Evolutionary conservation across 768 basidiomycete genomes (phyloP), one percentile per base, ranked within the genome.

Genomic region (Coprinopsis marcescibilis): DNA sequence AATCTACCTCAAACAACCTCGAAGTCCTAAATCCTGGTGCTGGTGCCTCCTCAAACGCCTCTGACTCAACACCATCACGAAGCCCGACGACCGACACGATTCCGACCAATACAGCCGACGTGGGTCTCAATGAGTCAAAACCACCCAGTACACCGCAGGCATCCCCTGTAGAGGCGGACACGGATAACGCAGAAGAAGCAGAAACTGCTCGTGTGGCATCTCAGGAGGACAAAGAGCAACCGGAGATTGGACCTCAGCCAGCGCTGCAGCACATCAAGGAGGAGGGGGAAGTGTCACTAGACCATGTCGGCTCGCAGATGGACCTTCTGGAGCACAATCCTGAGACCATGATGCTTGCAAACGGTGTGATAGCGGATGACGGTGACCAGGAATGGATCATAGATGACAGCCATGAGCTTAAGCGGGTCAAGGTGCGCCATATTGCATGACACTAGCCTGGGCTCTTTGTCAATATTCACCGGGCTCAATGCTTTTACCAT

Each of bases 371-470:
- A 25, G 60, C 63, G 32, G 83, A 85, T 55, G 83, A 83, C 45
- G 62, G 70, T 21, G n/a, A n/a, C n/a, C 76, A 76, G 56, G 81
- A 81, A 36, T 84, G 77, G 72, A 62, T 76, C 51, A 66, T 76
- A 4, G 85, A 86, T 48, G 68, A 72, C 43, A 81, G 84, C 56
- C 77, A 83, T 58, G 86, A 87, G 55, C 68, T 86, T 60, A 89
- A 89, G 72, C 87, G 87, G 77, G 86, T 89, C 68, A 89, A 86
- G 76, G 84, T 60, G 57, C 41, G 45, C 48, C 40, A 41, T n/a
- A n/a, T n/a, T n/a, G n/a, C n/a, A n/a, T n/a, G n/a, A n/a, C n/a
- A n/a, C n/a, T n/a, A n/a, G n/a, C n/a, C n/a, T n/a, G n/a, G n/a
- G n/a, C n/a, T n/a, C n/a, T n/a, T n/a, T n/a, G n/a, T n/a, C n/a